Evolutionary conservation across 2,329 filamentous ascomycete genomes (phyloP).

Genomic region (Diaporthe longicolla): DNA sequence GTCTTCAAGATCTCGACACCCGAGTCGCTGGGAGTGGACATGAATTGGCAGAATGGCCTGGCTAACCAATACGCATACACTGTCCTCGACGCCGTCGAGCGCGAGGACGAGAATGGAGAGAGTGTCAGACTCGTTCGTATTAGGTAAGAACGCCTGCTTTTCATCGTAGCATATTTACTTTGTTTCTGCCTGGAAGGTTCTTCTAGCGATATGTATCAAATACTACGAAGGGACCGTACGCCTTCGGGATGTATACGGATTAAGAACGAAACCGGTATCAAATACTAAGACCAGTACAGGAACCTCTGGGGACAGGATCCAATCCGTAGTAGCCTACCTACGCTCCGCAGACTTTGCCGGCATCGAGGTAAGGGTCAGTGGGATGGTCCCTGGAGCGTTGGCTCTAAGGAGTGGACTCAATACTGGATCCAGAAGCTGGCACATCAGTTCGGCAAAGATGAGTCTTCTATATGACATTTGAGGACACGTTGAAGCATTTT

Average conservation of each 20-base stretch:
- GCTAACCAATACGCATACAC: conserved; percentile 65
- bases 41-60: conserved; percentile 43
- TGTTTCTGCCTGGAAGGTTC: neutral
- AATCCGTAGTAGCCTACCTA: neutral
- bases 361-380: conserved; percentile 66
- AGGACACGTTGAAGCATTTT: conserved; percentile 61
- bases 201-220: neutral
- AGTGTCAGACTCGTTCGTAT: conserved; percentile 59
- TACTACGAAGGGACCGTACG: neutral
- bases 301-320: conserved; percentile 77
- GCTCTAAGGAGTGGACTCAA: conserved; percentile 80
- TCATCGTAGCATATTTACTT: neutral
- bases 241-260: no score
- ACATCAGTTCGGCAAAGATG: conserved; percentile 79
- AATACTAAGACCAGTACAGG: conserved; percentile 54
- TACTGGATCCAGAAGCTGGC: conserved; percentile 78
- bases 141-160: conserved; percentile 52
- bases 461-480: conserved; percentile 65
- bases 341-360: no score
- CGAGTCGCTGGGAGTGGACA: neutral
- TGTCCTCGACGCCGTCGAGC: conserved; percentile 62
- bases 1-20: conserved; percentile 62
- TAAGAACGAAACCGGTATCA: no score
- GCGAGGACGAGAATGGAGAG: conserved; percentile 56
- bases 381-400: conserved; percentile 81